Base-by-base conservation (phyloP, 2,329 filamentous ascomycete genomes). In the Eurotiales sp. region DNA sequence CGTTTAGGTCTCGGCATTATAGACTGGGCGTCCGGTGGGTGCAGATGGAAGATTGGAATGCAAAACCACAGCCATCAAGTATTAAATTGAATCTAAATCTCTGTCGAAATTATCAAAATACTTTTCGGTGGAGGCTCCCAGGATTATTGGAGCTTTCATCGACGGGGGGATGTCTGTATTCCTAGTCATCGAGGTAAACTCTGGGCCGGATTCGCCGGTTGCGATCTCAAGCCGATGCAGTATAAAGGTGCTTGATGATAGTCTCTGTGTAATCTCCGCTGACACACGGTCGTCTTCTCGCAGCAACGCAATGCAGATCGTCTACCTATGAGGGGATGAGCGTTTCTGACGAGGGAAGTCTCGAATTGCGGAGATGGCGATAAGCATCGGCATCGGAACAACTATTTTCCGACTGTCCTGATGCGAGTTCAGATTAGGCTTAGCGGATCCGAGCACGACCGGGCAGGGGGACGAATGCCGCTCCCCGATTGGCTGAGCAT, bases 1-100 rank as follows among this genome's bases (percentile, higher is more conserved):
- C 80, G 82, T 74, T 84, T 84, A 43, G 82, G 81, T 60, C 84
- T 80, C 65, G 84, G 84, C 84, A 87, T 85, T 51, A 44, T 51
- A 27, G 34, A 39, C 48, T 45, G 40, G 25, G 46, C 36, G 49
- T 39, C 46, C 30, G 22, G n/a, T 23, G 21, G 36, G 37, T 17
- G 48, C 12, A 30, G 27, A 32, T 34, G 48, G 23, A 27, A 27
- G 29, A 15, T 23, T 41, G 36, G 27, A 47, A 43, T 41, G 21
- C 22, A 25, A 15, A 36, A 45, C 27, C 27, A 36, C 42, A 54
- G 51, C 51, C 51, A 54, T 54, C 51, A 50, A 54, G 51, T 14
- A 41, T 41, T 46, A 46, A 25, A 27, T 53, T 3, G 41, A 27
- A 3, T 37, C 32, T 50, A 46, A 37, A 12, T 34, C 42, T 36